phyloP scores from a whole-genome alignment of 495 filamentous ascomycete species.

The Podospora sp. region DNA sequence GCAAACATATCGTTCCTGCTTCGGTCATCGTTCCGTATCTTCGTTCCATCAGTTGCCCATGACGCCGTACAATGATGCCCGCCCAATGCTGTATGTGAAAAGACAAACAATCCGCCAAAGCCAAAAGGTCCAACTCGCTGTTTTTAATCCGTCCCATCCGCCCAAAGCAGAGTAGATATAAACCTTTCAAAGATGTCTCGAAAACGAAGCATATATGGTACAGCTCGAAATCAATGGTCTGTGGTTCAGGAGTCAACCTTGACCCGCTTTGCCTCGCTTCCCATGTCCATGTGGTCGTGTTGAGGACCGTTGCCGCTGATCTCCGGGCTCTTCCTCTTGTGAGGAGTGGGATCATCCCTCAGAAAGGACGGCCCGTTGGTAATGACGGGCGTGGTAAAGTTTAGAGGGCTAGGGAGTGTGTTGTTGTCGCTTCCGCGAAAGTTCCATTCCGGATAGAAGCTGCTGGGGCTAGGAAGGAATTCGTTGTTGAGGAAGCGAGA shows the following conservation, averaged over 20 bases:
- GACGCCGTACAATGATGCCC: slow-evolving; percentile 6
- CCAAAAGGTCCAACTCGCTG: neutral
- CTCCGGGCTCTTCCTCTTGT: slow-evolving; percentile 55
- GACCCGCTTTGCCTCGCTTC: slow-evolving; percentile 48
- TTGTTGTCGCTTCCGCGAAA: slow-evolving; percentile 68
- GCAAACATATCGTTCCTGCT: neutral
- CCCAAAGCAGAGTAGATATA: slow-evolving; percentile 6
- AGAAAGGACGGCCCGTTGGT: slow-evolving; percentile 70
- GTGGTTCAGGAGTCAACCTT: slow-evolving; percentile 39
- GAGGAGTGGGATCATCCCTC: slow-evolving; percentile 49
- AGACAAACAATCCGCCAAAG: neutral
- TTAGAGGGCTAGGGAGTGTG: slow-evolving; percentile 86
- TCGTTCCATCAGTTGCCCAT: slow-evolving; percentile 3
- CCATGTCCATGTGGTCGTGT: slow-evolving; percentile 39
- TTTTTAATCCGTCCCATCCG: neutral
- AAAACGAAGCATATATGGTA: slow-evolving; percentile 19
- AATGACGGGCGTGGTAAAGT: slow-evolving; percentile 84
- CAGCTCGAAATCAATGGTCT: neutral
- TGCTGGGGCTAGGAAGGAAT: slow-evolving; percentile 82
- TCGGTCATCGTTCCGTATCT: slow-evolving; percentile 1
- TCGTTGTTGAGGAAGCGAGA: slow-evolving; percentile 85
- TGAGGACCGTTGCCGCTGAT: slow-evolving; percentile 37
- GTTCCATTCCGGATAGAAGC: slow-evolving; percentile 92
- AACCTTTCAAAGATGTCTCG: neutral
- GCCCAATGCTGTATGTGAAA: neutral